Percentiles rank a stretch among this genome's conserved stretches.
Conservation (phyloP, 768 basidiomycete species). For the Collybiopsis confluens region DNA sequence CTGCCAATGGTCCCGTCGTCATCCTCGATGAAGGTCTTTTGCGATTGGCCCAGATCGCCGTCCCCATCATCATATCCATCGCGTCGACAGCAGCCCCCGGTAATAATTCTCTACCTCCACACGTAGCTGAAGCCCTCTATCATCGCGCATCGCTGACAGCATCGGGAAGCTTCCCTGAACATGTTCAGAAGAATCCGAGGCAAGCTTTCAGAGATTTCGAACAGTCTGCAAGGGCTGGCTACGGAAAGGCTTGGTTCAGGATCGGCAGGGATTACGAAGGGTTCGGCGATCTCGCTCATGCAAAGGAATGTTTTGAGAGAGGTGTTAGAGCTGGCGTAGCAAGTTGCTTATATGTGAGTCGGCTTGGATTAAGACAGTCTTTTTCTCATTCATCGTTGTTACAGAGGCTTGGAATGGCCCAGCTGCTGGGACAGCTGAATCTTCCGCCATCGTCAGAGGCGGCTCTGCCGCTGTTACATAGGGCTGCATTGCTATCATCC, state of each 20-base stretch:
- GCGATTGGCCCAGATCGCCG: constrained; percentile 58
- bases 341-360: constrained; percentile 74
- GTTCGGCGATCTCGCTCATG: constrained; percentile 68
- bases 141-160: constrained; percentile 71
- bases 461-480: constrained; percentile 71
- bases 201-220: constrained; percentile 90
- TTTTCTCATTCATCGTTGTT: constrained; percentile 3
- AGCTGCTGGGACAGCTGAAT: constrained; percentile 83
- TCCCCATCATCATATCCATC: constrained; percentile 60
- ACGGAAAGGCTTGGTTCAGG: constrained; percentile 82
- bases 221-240: constrained; percentile 72
- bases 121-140: constrained; percentile 71
- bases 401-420: constrained; percentile 92
- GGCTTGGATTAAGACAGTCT: constrained; percentile 9
- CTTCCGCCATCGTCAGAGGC: constrained; percentile 45
- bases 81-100: constrained; percentile 24
- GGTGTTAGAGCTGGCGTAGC: constrained; percentile 74
- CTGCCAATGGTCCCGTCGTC: constrained; percentile 45
- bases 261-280: constrained; percentile 90
- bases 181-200: constrained; percentile 63
- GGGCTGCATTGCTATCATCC: constrained; percentile 71
- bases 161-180: constrained; percentile 66
- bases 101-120: constrained; percentile 26
- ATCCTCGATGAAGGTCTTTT: constrained; percentile 59
- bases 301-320: constrained; percentile 83